These are phyloP conservation scores for Sclerotinia glacialis DNA, from an alignment of 2,329 filamentous ascomycete genomes.

Conservation along the genomic window DNA sequence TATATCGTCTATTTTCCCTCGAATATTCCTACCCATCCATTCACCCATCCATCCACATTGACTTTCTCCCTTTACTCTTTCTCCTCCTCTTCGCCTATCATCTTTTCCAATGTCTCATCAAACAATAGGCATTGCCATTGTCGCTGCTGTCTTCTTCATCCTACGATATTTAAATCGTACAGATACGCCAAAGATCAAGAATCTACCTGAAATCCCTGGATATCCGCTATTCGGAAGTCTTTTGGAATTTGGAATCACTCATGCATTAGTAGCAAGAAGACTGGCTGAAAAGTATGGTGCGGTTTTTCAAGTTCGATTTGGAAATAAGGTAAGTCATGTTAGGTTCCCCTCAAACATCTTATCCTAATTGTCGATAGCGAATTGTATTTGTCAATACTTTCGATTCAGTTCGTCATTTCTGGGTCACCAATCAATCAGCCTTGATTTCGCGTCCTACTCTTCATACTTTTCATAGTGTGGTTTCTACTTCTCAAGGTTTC, in stretches of 20 bases:
- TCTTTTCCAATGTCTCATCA: constrained; percentile 19
- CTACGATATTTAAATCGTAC: constrained; percentile 23
- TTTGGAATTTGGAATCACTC: constrained; percentile 23
- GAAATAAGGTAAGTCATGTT: constrained; percentile 40
- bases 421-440: constrained; percentile 75
- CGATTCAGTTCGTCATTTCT: constrained; percentile 68
- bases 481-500: constrained; percentile 73
- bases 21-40: not conserved
- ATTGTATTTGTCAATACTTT: constrained; percentile 79
- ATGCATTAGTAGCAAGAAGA: constrained; percentile 24
- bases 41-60: not conserved
- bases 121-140: constrained; percentile 19
- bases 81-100: not conserved
- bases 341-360: constrained; percentile 50
- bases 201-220: constrained; percentile 25
- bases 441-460: constrained; percentile 74
- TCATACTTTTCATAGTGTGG: constrained; percentile 78
- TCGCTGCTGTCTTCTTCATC: constrained; percentile 14
- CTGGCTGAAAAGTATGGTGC: constrained; percentile 25
- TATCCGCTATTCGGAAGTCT: constrained; percentile 26
- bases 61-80: not conserved
- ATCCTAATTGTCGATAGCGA: constrained; percentile 46
- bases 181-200: constrained; percentile 26
- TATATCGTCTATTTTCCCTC: not conserved
- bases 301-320: constrained; percentile 26